These are phyloP conservation scores for Diaporthe australafricana DNA, from an alignment of 2,329 filamentous ascomycete species.

Conservation along the genomic window DNA sequence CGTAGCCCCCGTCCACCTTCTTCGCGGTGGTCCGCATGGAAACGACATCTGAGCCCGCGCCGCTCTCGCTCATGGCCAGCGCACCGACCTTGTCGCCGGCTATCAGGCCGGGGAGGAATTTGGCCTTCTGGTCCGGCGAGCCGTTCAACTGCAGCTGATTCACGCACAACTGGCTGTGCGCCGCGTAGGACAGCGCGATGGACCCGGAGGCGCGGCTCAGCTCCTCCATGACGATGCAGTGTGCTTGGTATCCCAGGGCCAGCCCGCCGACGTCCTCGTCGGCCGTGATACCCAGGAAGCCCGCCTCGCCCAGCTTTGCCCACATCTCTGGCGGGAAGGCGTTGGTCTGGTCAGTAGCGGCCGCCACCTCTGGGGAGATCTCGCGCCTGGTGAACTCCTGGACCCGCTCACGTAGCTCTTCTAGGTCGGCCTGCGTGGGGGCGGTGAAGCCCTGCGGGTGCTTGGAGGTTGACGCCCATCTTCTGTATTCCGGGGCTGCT, in stretches of 20 bases:
- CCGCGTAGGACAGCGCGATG: conserved; percentile 92
- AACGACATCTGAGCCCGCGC: conserved; percentile 92
- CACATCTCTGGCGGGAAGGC: conserved; percentile 92
- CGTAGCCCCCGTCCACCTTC: conserved; percentile 84
- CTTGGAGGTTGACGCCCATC: conserved; percentile 64
- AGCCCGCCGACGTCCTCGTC: conserved; percentile 92
- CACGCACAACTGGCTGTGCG: conserved; percentile 94
- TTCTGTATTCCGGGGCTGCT: conserved; percentile 40
- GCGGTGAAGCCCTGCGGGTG: conserved; percentile 73
- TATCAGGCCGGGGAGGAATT: conserved; percentile 84
- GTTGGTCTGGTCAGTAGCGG: conserved; percentile 86
- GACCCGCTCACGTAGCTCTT: conserved; percentile 84
- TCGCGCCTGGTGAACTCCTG: conserved; percentile 92
- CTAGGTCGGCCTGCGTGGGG: conserved; percentile 78
- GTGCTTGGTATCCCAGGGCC: conserved; percentile 94
- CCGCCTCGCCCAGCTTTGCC: conserved; percentile 91
- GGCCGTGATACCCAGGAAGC: conserved; percentile 91
- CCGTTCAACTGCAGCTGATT: conserved; percentile 97
- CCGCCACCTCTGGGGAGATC: conserved; percentile 85
- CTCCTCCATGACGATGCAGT: conserved; percentile 96
- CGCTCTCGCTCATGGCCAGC: conserved; percentile 94
- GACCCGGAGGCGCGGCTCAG: conserved; percentile 86
- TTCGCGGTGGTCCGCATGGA: conserved; percentile 91
- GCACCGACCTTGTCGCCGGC: conserved; percentile 86
- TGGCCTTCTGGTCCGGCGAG: conserved; percentile 79